Evolutionary conservation across 176 grass and related monocot genomes (phyloP), one percentile per base, ranked within the genome.

Genomic region (Canna indica): DNA sequence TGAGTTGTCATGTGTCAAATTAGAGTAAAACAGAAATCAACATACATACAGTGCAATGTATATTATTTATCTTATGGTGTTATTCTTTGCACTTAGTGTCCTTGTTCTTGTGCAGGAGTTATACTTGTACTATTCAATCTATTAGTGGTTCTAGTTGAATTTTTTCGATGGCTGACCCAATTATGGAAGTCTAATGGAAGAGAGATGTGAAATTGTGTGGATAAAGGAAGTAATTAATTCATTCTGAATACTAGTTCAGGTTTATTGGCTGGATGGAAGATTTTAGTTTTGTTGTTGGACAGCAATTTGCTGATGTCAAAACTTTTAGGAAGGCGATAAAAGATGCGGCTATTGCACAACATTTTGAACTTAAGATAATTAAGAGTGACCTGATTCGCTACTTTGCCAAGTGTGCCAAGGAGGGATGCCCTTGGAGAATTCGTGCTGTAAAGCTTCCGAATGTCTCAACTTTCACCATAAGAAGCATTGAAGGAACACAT

Each of bases 401-500:
- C 52, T 77, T 69, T 45, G 75, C 75, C 36, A 77, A 77, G 52
- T 77, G 75, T 69, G 65, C 75, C 25, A 77, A 77, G 64, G 75
- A 77, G 15, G 65, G 35, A 44, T 77, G 75, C 22, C 75, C 75
- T 59, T 77, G 75, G 75, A 33, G 36, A 32, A 77, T 77, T 31
- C 75, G 65, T 59, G 75, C 75, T 3, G 75, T 77, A 31, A 77
- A 77, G 48, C 36, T 77, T 28, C 64, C 75, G 2, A 69, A 69
- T 69, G 34, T 59, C 4, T 65, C 75, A 59, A 69, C 75, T 3
- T 77, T 77, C 27, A 32, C 65, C 5, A 59, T 77, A 69, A 77
- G 75, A 41, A 77, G 75, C 75, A 77, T 77, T 24, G 75, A 77
- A 69, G 75, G 75, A 25, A 77, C 50, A 24, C 75, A 77, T 77